A percentile compares a stretch with the other conserved stretches of the same genome.
These are phyloP conservation scores for Novymonas esmeraldas DNA, from an alignment of 208 protist species.

Conservation along the genomic window DNA sequence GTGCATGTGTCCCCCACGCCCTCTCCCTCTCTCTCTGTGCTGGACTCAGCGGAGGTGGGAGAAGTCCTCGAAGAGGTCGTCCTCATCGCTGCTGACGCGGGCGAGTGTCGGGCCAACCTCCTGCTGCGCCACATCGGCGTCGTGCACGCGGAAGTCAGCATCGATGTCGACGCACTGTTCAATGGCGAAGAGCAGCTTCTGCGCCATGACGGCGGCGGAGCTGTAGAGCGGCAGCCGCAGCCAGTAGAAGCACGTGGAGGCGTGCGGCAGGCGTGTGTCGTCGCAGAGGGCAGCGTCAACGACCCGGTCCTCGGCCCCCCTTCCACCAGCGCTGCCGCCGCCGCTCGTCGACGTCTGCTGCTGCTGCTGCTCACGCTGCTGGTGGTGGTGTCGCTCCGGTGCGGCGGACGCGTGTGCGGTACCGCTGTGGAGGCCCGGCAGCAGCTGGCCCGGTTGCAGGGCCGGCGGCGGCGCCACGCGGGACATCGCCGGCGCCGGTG, in stretches of 20 bases:
- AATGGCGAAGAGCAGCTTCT: slow-evolving; percentile 96
- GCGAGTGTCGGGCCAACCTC: slow-evolving; percentile 55
- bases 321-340: no score
- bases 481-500: slow-evolving; percentile 11
- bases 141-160: slow-evolving; percentile 91
- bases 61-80: slow-evolving; percentile 91
- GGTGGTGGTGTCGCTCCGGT: background rate
- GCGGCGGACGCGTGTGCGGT: background rate
- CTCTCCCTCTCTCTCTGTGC: no score
- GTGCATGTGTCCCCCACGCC: no score
- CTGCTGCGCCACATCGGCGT: slow-evolving; percentile 57
- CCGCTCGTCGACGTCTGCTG: background rate
- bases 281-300: slow-evolving; percentile 23
- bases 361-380: background rate
- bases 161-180: slow-evolving; percentile 96
- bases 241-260: slow-evolving; percentile 97
- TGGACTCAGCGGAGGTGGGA: slow-evolving; percentile 76
- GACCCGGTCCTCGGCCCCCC: background rate
- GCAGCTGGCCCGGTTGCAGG: slow-evolving; percentile 31
- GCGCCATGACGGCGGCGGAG: slow-evolving; percentile 81
- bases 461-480: slow-evolving; percentile 23
- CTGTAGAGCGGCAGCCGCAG: slow-evolving; percentile 93
- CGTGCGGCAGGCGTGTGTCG: slow-evolving; percentile 92
- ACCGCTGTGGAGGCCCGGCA: background rate
- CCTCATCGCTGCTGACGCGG: slow-evolving; percentile 58